Percentiles rank a stretch among this genome's conserved stretches.
Conservation (phyloP, 228 moss, liverwort and hornwort species). For the Sphagnum fallax region DNA sequence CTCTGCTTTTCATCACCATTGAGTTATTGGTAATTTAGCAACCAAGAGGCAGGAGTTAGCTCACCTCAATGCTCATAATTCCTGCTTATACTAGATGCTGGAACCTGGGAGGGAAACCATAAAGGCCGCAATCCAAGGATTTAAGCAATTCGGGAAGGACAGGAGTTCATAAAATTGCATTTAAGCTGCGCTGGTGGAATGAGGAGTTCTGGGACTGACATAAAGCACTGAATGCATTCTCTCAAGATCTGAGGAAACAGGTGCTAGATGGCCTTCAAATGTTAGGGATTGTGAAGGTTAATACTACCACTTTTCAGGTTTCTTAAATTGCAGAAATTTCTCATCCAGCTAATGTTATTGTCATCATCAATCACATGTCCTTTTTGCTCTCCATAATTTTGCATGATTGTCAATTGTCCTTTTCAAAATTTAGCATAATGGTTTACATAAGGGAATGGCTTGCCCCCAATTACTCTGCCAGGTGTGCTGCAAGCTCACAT, state of each 20-base stretch:
- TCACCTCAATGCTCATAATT: slow-evolving; percentile 28
- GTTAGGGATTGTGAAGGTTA: no score
- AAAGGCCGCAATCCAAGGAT: slow-evolving; percentile 7
- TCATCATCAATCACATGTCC: no score
- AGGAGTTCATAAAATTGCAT: slow-evolving; percentile 39
- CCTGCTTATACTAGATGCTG: slow-evolving; percentile 16
- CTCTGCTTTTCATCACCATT: background rate
- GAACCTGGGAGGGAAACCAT: slow-evolving; percentile 7
- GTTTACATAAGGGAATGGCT: no score
- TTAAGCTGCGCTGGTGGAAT: slow-evolving; percentile 47
- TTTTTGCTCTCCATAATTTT: no score
- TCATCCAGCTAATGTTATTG: no score
- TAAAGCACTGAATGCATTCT: slow-evolving; percentile 79
- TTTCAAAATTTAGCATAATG: no score
- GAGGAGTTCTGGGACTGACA: slow-evolving; percentile 67
- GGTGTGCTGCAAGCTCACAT: no score
- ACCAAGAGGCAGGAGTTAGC: slow-evolving; percentile 3
- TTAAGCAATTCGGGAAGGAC: slow-evolving; percentile 14
- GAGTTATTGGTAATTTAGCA: slow-evolving; percentile 2
- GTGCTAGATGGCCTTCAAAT: slow-evolving; percentile 71
- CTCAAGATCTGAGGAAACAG: slow-evolving; percentile 66
- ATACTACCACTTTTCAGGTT: no score
- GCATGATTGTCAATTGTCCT: no score
- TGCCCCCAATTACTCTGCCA: no score
- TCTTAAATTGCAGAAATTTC: no score